A percentile compares a stretch with the other conserved stretches of the same genome.
phyloP scores from a whole-genome alignment of 306 rosid genomes.

The Myrica gale region DNA sequence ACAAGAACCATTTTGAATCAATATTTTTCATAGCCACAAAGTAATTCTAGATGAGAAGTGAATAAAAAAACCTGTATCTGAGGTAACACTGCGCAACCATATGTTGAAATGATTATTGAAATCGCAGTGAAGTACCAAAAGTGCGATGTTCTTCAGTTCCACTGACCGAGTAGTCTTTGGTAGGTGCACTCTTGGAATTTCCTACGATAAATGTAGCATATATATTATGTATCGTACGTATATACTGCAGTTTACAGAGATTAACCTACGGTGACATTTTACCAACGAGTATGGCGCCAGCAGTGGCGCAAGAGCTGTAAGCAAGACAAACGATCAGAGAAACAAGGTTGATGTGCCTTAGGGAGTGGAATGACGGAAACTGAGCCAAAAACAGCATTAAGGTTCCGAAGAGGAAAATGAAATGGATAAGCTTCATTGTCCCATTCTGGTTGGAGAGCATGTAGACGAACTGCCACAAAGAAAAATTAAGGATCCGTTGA shows the following conservation, averaged over 20 bases:
- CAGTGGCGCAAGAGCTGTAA: conserved; percentile 46
- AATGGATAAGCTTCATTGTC: conserved; percentile 61
- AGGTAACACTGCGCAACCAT: conserved; percentile 75
- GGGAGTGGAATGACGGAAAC: conserved; percentile 82
- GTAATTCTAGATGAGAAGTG: not conserved
- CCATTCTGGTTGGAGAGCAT: conserved; percentile 56
- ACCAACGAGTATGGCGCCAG: conserved; percentile 65
- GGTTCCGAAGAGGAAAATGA: conserved; percentile 53
- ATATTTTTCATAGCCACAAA: not conserved
- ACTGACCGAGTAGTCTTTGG: conserved; percentile 42
- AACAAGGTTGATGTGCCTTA: conserved; percentile 66
- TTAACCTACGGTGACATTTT: conserved; percentile 4
- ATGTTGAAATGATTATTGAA: conserved; percentile 64
- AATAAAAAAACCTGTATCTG: conserved; percentile 58
- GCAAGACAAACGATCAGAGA: conserved; percentile 59
- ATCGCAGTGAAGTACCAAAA: conserved; percentile 65
- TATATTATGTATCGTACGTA: not conserved
- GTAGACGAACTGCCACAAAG: conserved; percentile 51
- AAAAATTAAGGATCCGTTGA: too few relatives aligned
- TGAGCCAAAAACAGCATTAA: conserved; percentile 61
- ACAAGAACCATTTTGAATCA: too few relatives aligned
- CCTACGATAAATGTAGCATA: conserved; percentile 30
- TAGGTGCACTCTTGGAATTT: conserved; percentile 51
- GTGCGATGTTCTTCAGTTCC: conserved; percentile 37
- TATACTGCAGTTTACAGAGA: too few relatives aligned